Evolutionary conservation across 2,329 filamentous ascomycete genomes (phyloP), one percentile per base, ranked within the genome.

Genomic region (Fusarium nisikadoi): DNA sequence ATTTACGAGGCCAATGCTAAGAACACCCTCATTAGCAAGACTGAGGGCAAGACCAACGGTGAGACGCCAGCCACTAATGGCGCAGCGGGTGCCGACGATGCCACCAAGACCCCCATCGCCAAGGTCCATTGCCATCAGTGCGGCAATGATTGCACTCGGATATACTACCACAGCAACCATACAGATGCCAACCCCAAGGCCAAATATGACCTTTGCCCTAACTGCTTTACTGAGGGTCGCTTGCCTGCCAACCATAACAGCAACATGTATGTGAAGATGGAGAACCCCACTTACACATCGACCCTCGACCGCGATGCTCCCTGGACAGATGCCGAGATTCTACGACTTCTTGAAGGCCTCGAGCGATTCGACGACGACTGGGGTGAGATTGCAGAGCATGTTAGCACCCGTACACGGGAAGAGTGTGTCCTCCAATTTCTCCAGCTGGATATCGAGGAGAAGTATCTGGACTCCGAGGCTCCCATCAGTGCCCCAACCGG

Each of bases 401-500:
- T 99, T 46, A 93, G 93, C 53, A 97, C 94, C 6, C 91, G 95
- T 67, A 97, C 94, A 4, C 89, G 94, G 58, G 97, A 99, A 81
- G 95, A 99, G 83, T 99, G 96, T 80, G 95, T 98, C 20, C 88
- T 98, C 76, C 96, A 98, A 80, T 99, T 99, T 85, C 83, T 99
- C 72, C 94, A 98, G 79, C 87, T 99, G 39, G 95, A 98, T 75
- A 99, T 99, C 70, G 96, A 98, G 81, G 95, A 98, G 84, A 97
- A 97, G 81, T 99, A 98, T 79, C 86, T 98, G 14, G 95, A 98
- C 77, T 90, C 94, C 12, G 91, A 95, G 77, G 75, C 78, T 7
- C 77, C 81, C 4, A 81, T 88, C 58, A 86, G 84, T 64, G 85
- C 86, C 52, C 87, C 86, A 16, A 88, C 84, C 2, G 88, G 90